Base-by-base conservation (phyloP, 1,139 yeast species). In the Zygosaccharomyces sapae region DNA sequence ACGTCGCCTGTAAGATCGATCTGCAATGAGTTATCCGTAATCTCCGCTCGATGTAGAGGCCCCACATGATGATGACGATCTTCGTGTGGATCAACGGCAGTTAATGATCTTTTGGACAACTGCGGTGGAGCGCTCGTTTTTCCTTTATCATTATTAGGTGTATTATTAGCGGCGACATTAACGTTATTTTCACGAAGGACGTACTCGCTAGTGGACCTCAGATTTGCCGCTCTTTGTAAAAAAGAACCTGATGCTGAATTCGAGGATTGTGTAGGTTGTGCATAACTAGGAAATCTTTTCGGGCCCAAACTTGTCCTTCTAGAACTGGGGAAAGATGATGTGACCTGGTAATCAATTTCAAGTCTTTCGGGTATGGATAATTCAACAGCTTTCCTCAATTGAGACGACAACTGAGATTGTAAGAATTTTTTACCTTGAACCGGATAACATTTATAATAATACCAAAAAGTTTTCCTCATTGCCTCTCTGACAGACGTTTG, bases 401-500 rank as follows among this genome's bases (percentile, higher is more conserved):
- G 77, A 6, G 51, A 42, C 1, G 61, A 49, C 18, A 59, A 53
- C 1, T 70, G 51, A 45, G 68, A 86, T 5, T 60, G 60, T 33
- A 76, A 58, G 5, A 77, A 54, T 9, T 53, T 51, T n/a, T 66
- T 68, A 1, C 71, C 75, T 5, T 70, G 70, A 1, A 61, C 59
- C 0, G 82, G 78, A 68, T 75, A 79, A 2, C 70, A 56, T 36
- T 72, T 72, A 55, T 75, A 74, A 51, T 79, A 77, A 18, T 78
- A 72, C 96, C 96, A 89, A 59, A 77, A 90, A 0, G 89, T 75
- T 7, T 72, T 71, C 60, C 96, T 77, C 69, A 86, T 86, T 0
- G 80, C 72, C 57, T 81, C 95, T 52, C 97, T 75, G 0, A 87
- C 97, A 0, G 75, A 71, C 0, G 94, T 89, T 50, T 86, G 85